Conservation (phyloP, 1,284 basidiomycete genomes). For the Pisolithus thermaeus region DNA sequence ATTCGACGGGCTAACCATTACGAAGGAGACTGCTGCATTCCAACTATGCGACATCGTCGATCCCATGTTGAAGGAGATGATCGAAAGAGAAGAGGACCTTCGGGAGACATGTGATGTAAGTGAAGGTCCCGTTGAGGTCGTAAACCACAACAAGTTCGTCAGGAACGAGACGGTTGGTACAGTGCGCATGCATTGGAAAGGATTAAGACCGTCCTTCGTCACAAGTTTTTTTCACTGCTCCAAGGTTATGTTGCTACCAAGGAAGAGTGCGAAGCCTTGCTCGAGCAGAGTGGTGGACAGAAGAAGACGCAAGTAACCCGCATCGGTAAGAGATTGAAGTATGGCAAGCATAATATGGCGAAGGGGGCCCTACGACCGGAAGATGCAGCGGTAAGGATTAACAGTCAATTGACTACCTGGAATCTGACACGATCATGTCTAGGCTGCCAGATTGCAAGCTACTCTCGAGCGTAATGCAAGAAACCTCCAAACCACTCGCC, state of each 20-base stretch:
- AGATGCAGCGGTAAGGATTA: conserved; percentile 61
- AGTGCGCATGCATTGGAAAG: conserved; percentile 66
- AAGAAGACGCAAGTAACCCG: conserved; percentile 37
- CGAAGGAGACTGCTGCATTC: conserved; percentile 83
- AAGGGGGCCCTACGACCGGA: conserved; percentile 75
- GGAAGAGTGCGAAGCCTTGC: conserved; percentile 63
- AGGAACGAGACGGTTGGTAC: conserved; percentile 88
- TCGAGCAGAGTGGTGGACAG: conserved; percentile 44
- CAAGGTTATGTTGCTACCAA: conserved; percentile 66
- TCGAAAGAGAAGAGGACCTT: conserved; percentile 64
- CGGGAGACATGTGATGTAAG: conserved; percentile 69
- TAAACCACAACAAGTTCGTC: not conserved
- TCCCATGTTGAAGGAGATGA: conserved; percentile 72
- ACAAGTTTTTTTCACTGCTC: conserved; percentile 82
- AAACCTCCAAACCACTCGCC: conserved; percentile 28
- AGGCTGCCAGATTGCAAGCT: conserved; percentile 56
- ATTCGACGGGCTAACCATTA: conserved; percentile 80
- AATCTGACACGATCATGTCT: conserved; percentile 2
- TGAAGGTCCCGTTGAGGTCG: conserved; percentile 7
- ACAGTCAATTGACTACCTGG: not conserved
- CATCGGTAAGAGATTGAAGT: conserved; percentile 40
- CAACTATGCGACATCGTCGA: conserved; percentile 92
- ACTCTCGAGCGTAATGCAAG: conserved; percentile 55
- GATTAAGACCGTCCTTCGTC: conserved; percentile 79
- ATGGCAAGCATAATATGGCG: conserved; percentile 79